A percentile compares a stretch with the other conserved stretches of the same genome.
phyloP scores from a whole-genome alignment of 2,329 filamentous ascomycete genomes.

The Alternaria arbusti region DNA sequence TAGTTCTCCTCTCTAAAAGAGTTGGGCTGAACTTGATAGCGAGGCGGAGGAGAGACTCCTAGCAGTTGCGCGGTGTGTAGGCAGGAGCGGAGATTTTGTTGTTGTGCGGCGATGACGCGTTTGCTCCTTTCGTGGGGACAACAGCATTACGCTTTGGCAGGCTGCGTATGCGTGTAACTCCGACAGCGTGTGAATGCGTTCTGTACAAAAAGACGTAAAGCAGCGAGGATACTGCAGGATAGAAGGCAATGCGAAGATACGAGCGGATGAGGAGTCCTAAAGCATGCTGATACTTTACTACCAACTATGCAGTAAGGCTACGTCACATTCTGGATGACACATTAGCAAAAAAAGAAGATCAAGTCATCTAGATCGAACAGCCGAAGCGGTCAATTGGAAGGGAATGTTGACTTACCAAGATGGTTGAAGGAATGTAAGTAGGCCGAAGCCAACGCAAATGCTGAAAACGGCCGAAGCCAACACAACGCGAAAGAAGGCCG shows the following conservation, averaged over 20 bases:
- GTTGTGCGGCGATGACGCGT: neutral
- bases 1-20: neutral
- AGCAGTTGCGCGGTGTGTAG: neutral
- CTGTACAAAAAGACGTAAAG: neutral
- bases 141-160: neutral
- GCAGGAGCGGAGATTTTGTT: neutral
- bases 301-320: neutral
- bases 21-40: neutral
- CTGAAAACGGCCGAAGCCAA: neutral
- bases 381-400: neutral
- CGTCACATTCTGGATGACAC: neutral
- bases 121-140: neutral
- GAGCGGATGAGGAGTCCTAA: neutral
- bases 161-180: neutral
- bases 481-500: neutral
- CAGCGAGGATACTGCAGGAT: neutral
- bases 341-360: neutral
- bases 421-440: neutral
- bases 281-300: neutral
- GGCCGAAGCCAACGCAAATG: neutral
- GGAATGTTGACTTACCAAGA: neutral
- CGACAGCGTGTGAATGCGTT: neutral
- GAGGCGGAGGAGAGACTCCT: neutral
- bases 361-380: neutral
- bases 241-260: neutral